A percentile compares a stretch with the other conserved stretches of the same genome.
Conservation (phyloP, 345 rosid species). For the Theobroma cacao region DNA sequence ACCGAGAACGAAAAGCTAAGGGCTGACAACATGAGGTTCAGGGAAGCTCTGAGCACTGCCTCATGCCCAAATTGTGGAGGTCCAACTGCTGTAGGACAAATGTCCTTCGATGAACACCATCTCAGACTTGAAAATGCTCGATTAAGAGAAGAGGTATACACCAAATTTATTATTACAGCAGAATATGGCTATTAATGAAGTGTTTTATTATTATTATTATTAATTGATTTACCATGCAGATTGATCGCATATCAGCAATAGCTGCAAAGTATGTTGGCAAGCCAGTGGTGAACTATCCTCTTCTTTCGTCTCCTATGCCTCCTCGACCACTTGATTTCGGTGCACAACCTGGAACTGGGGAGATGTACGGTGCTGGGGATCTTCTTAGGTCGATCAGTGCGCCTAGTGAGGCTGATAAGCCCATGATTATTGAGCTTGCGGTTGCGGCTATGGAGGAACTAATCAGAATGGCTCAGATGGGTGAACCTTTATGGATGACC, state of each 20-base stretch:
- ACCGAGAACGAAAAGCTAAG: conserved; percentile 84
- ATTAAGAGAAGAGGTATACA: conserved; percentile 90
- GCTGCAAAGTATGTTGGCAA: conserved; percentile 97
- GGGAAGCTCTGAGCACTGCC: conserved; percentile 89
- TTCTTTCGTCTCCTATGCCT: conserved; percentile 54
- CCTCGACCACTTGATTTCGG: conserved; percentile 68
- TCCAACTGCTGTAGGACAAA: conserved; percentile 87
- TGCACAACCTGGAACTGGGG: conserved; percentile 47
- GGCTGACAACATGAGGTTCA: conserved; percentile 77
- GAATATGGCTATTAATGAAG: too few species aligned
- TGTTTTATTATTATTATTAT: too few species aligned
- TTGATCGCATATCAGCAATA: conserved; percentile 83
- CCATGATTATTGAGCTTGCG: conserved; percentile 72
- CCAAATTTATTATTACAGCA: background rate
- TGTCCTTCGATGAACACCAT: conserved; percentile 96
- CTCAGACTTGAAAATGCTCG: conserved; percentile 84
- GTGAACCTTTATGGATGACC: conserved; percentile 73
- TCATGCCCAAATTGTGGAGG: conserved; percentile 98
- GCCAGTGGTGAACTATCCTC: conserved; percentile 75
- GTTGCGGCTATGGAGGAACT: conserved; percentile 92
- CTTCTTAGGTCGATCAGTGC: conserved; percentile 56
- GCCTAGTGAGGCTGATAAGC: conserved; percentile 62
- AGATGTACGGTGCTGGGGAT: conserved; percentile 68
- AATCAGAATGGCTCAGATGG: conserved; percentile 66
- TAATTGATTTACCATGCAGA: conserved; percentile 30